A percentile compares a stretch with the other conserved stretches of the same genome.
These are phyloP conservation scores for Prunella vulgaris DNA, from an alignment of 257 asterid species.

Conservation along the genomic window DNA sequence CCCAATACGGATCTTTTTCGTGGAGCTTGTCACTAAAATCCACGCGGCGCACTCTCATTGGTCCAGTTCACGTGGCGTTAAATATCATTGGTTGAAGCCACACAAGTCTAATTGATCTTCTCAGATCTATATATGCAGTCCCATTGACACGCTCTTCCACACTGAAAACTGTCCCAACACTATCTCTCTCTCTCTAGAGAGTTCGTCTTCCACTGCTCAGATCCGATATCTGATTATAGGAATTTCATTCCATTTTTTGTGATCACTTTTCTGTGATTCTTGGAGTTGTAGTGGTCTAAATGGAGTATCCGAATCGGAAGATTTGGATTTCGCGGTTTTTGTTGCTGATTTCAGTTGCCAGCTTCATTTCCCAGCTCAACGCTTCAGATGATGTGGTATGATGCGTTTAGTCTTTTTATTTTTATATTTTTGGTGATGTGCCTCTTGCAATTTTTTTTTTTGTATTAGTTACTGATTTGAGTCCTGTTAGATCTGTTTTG, in stretches of 20 bases:
- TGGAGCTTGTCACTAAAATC: slow-evolving; percentile 26
- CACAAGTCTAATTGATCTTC: slow-evolving; percentile 28
- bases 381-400: slow-evolving; percentile 76
- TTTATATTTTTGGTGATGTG: neutral
- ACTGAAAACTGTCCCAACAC: slow-evolving; percentile 7
- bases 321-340: slow-evolving; percentile 40
- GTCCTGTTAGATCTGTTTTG: slow-evolving; percentile 9
- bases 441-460: neutral
- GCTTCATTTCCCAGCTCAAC: slow-evolving; percentile 54
- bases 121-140: slow-evolving; percentile 35
- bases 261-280: neutral
- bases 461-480: neutral
- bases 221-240: slow-evolving; percentile 20
- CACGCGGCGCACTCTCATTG: slow-evolving; percentile 39
- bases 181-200: slow-evolving; percentile 7
- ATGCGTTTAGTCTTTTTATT: neutral
- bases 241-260: neutral
- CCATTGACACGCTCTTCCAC: slow-evolving; percentile 7
- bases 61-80: slow-evolving; percentile 38
- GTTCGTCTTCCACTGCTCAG: slow-evolving; percentile 21
- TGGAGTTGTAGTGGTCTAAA: slow-evolving; percentile 5
- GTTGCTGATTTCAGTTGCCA: slow-evolving; percentile 45
- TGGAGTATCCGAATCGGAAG: slow-evolving; percentile 55
- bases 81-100: slow-evolving; percentile 56
- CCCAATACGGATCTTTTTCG: slow-evolving; percentile 19